A percentile compares a stretch with the other conserved stretches of the same genome.
These are phyloP conservation scores for Lachancea kluyveri DNA, from an alignment of 805 yeast species.

Conservation along the genomic window DNA sequence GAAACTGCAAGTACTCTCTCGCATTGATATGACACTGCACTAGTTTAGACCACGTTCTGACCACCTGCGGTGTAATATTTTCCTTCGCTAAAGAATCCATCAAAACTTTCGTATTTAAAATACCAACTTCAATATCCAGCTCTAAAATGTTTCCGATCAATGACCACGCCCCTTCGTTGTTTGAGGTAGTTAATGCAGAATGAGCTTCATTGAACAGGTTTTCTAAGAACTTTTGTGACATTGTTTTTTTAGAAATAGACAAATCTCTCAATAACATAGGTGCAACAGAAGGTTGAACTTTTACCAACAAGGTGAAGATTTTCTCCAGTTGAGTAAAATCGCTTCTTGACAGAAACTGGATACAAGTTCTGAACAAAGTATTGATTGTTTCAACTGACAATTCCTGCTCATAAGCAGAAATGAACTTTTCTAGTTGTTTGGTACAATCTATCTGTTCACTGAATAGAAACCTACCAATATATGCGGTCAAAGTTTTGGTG, in stretches of 20 bases:
- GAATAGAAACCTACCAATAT: constrained; percentile 14
- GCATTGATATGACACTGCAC: constrained; percentile 45
- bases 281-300: constrained; percentile 34
- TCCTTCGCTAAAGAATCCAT: constrained; percentile 12
- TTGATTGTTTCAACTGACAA: constrained; percentile 11
- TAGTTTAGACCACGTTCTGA: constrained; percentile 28
- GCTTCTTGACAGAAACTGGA: constrained; percentile 18
- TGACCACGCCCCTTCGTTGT: constrained; percentile 30
- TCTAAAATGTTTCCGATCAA: constrained; percentile 43
- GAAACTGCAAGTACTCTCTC: constrained; percentile 50
- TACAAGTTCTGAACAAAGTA: constrained; percentile 17
- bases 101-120: constrained; percentile 30
- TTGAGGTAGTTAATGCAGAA: constrained; percentile 2
- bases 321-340: constrained; percentile 37
- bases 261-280: constrained; percentile 41
- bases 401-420: constrained; percentile 7
- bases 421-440: constrained; percentile 18
- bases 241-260: constrained; percentile 43
- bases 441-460: constrained; percentile 11
- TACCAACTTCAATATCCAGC: constrained; percentile 56
- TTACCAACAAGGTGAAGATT: constrained; percentile 38
- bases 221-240: constrained; percentile 47
- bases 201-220: constrained; percentile 16
- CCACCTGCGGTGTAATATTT: constrained; percentile 4
- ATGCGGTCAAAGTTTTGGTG: constrained; percentile 5